Conservation (phyloP, 352 stramenopile genomes). For the Globisporangium alternatum region DNA sequence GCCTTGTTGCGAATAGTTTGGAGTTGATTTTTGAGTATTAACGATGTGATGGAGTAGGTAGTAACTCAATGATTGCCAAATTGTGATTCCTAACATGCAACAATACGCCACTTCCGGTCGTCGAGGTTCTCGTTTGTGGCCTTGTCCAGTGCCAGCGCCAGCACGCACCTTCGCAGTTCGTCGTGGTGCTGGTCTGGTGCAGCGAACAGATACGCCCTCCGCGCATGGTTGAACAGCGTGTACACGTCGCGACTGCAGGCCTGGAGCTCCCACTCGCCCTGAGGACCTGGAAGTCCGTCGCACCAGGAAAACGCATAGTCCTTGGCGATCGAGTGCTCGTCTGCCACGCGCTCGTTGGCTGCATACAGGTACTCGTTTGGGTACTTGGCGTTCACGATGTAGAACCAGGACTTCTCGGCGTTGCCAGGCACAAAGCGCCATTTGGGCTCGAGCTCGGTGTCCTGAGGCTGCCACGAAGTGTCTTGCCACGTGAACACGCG, state of each 20-base stretch:
- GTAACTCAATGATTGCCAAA: no score
- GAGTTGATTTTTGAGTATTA: no score
- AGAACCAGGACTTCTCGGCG: constrained; percentile 12
- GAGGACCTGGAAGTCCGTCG: neutral
- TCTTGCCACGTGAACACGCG: constrained; percentile 8
- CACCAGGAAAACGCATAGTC: constrained; percentile 1
- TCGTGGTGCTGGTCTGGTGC: constrained; percentile 4
- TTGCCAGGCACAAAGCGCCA: constrained; percentile 5
- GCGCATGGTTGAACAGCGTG: constrained; percentile 2
- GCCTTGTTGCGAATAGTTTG: no score
- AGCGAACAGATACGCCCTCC: constrained; percentile 6
- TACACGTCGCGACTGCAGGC: constrained; percentile 5
- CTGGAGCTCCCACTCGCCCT: constrained; percentile 8
- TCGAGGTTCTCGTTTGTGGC: constrained; percentile 1
- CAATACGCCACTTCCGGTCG: neutral
- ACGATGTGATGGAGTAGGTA: no score
- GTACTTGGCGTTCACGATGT: constrained; percentile 12
- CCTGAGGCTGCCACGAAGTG: neutral
- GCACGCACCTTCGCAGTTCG: neutral
- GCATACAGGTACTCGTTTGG: constrained; percentile 6
- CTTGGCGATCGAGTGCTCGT: neutral
- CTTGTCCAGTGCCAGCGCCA: neutral
- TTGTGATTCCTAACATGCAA: neutral
- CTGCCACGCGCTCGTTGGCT: neutral
- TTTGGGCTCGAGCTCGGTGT: neutral